These are phyloP conservation scores for Pleodorina starrii DNA, from an alignment of 139 green algal genomes.

Conservation along the genomic window DNA sequence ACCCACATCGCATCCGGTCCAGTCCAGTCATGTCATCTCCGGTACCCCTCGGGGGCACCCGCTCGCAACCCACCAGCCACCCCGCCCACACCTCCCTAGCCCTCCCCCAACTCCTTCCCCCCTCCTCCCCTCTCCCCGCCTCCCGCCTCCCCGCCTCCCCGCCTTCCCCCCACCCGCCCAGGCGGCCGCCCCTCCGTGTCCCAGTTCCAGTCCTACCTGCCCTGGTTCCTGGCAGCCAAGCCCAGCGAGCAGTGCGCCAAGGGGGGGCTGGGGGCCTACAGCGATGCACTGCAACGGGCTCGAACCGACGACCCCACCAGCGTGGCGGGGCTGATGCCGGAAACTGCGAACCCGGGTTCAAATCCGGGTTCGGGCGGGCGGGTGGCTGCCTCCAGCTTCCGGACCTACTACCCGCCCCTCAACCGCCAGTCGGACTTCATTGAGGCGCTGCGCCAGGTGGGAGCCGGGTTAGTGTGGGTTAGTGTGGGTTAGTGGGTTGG, in stretches of 20 bases:
- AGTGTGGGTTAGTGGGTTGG: background rate
- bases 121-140: too few species aligned
- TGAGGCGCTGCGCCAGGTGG: constrained; percentile 64
- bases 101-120: too few species aligned
- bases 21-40: too few species aligned
- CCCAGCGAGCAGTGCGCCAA: constrained; percentile 86
- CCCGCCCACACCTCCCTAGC: too few species aligned
- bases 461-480: background rate
- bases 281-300: constrained; percentile 67
- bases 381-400: constrained; percentile 82
- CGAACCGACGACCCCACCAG: constrained; percentile 48
- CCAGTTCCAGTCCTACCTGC: constrained; percentile 81
- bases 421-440: constrained; percentile 91
- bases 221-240: constrained; percentile 87
- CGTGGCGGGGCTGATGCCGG: constrained; percentile 46
- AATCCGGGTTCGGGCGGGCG: constrained; percentile 42
- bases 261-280: constrained; percentile 87
- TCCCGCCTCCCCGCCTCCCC: too few species aligned
- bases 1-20: too few species aligned
- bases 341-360: background rate
- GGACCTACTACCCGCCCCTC: constrained; percentile 88
- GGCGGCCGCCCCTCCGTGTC: constrained; percentile 62
- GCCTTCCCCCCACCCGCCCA: background rate
- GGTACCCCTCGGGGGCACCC: too few species aligned
- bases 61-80: too few species aligned